A percentile compares a stretch with the other conserved stretches of the same genome.
Evolutionary conservation across 352 stramenopile genomes (phyloP).

Genomic region (Phytophthora macrochlamydospora): DNA sequence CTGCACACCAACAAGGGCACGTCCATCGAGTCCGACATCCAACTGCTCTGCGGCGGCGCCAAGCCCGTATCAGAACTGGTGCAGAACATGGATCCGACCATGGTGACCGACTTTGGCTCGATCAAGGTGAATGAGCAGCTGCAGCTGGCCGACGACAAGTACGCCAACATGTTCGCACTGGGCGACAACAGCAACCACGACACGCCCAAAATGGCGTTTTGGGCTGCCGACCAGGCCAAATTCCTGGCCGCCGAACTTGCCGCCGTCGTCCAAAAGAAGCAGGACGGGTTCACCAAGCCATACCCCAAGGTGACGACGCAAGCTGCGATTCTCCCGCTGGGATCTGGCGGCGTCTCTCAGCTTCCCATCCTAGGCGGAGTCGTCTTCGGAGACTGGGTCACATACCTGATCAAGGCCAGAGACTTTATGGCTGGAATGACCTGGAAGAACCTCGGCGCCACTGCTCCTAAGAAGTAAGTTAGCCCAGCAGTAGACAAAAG

Average conservation of each 20-base stretch:
- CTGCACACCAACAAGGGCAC: conserved; percentile 54
- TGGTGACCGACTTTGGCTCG: conserved; percentile 35
- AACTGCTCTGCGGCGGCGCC: conserved; percentile 54
- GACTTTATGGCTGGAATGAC: conserved; percentile 43
- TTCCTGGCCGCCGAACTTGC: conserved; percentile 39
- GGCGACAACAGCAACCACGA: conserved; percentile 55
- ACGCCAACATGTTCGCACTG: conserved; percentile 50
- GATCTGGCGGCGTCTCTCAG: conserved; percentile 44
- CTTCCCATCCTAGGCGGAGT: conserved; percentile 44
- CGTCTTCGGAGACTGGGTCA: conserved; percentile 44
- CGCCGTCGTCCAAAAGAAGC: conserved; percentile 28
- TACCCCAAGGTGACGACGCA: conserved; percentile 33
- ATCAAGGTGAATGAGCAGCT: conserved; percentile 56
- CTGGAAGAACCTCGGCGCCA: conserved; percentile 36
- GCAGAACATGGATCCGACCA: conserved; percentile 33
- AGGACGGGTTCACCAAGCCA: conserved; percentile 21
- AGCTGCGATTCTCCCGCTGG: conserved; percentile 45
- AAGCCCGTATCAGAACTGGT: conserved; percentile 39
- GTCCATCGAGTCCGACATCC: conserved; percentile 53
- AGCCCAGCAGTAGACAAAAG: background rate
- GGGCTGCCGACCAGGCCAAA: conserved; percentile 43
- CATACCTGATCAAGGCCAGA: conserved; percentile 44
- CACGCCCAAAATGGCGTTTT: conserved; percentile 49
- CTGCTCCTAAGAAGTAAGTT: conserved; percentile 16
- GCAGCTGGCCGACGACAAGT: conserved; percentile 51